phyloP scores from a whole-genome alignment of 805 yeast species.

The Saccharomycopsis fibuligera region DNA sequence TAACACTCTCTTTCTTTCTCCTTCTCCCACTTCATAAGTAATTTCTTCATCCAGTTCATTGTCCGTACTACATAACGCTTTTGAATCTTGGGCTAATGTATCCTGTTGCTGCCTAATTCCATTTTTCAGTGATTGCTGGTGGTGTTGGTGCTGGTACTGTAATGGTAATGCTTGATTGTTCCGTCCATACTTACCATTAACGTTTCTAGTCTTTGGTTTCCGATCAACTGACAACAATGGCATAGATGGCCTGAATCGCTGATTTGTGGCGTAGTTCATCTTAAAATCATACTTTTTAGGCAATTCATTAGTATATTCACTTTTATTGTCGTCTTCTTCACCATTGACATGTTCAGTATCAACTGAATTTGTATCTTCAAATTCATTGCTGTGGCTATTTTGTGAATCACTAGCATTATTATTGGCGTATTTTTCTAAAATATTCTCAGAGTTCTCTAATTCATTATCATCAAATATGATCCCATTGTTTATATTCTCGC shows the following conservation, averaged over 20 bases:
- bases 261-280: constrained; percentile 8
- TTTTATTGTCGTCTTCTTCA: not conserved
- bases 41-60: not conserved
- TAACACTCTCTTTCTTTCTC: not conserved
- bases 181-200: not conserved
- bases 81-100: not conserved
- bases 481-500: constrained; percentile 20
- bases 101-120: not conserved
- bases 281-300: constrained; percentile 7
- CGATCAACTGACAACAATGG: constrained; percentile 8
- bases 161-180: not conserved
- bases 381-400: not conserved
- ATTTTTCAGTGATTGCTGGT: not conserved
- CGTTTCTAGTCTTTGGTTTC: not conserved
- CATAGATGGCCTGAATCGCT: constrained; percentile 12
- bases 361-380: not conserved
- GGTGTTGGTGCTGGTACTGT: not conserved
- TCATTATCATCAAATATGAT: constrained; percentile 12
- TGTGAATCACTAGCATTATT: not conserved
- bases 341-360: not conserved
- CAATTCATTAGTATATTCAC: too few relatives aligned
- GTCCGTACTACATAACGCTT: too few relatives aligned
- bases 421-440: not conserved
- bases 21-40: not conserved
- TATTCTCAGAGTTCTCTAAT: not conserved